Percentiles rank a stretch among this genome's conserved stretches.
Conservation (phyloP, 768 basidiomycete genomes). For the Termitomyces sp. region DNA sequence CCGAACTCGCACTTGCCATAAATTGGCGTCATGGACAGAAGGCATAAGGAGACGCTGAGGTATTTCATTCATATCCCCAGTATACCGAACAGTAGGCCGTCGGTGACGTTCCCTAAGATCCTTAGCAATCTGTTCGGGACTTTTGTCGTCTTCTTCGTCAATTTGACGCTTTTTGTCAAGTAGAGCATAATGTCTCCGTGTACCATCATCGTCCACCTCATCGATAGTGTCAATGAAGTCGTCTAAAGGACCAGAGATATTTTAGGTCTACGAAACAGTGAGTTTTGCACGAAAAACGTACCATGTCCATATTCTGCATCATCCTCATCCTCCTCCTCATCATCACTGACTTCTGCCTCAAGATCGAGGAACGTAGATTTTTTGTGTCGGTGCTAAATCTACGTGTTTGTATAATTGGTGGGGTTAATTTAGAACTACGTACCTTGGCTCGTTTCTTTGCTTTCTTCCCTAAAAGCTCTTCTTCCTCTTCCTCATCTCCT, state of each 20-base stretch:
- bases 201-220: constrained; percentile 58
- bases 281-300: constrained; percentile 17
- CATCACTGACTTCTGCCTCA: constrained; percentile 94
- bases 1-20: constrained; percentile 96
- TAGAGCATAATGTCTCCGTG: constrained; percentile 58
- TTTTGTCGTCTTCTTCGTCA: constrained; percentile 68
- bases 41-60: constrained; percentile 96
- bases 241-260: constrained; percentile 33
- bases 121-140: constrained; percentile 80
- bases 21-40: constrained; percentile 87
- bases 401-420: constrained; percentile 3
- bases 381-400: constrained; percentile 56
- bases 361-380: constrained; percentile 84
- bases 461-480: constrained; percentile 41
- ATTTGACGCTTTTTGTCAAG: constrained; percentile 63
- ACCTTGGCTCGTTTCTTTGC: constrained; percentile 63
- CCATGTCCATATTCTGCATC: constrained; percentile 61
- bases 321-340: constrained; percentile 92
- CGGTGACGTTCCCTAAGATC: constrained; percentile 75
- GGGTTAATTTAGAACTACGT: constrained; percentile 11
- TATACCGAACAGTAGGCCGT: constrained; percentile 66
- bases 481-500: constrained; percentile 53
- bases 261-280: not conserved
- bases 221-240: constrained; percentile 67
- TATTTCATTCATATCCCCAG: constrained; percentile 89